A percentile compares a stretch with the other conserved stretches of the same genome.
phyloP scores from a whole-genome alignment of 2,329 filamentous ascomycete genomes.

The Annulohypoxylon truncatum region DNA sequence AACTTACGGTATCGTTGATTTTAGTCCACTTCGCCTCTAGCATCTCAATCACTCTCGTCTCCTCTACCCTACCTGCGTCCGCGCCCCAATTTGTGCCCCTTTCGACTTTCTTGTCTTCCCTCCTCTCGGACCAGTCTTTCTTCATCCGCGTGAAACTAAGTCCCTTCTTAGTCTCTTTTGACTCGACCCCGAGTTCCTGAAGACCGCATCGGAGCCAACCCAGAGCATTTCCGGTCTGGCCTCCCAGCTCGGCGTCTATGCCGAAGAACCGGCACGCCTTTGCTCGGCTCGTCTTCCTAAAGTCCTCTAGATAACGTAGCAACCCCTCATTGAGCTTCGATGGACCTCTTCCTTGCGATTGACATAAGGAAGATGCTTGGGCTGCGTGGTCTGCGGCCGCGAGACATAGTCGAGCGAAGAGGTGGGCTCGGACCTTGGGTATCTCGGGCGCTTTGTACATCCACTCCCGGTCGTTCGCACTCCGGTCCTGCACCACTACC shows the following conservation, averaged over 20 bases:
- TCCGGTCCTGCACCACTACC: conserved; percentile 82
- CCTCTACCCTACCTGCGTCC: conserved; percentile 87
- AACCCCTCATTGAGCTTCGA: conserved; percentile 73
- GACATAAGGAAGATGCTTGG: conserved; percentile 69
- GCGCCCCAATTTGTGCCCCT: conserved; percentile 79
- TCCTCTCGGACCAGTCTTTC: conserved; percentile 76
- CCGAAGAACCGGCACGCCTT: conserved; percentile 92
- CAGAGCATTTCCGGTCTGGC: conserved; percentile 84
- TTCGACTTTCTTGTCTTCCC: conserved; percentile 83
- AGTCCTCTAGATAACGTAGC: conserved; percentile 78
- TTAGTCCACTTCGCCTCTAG: conserved; percentile 90
- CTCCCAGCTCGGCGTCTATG: conserved; percentile 85
- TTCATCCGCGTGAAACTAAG: conserved; percentile 66
- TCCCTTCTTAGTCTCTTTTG: conserved; percentile 62
- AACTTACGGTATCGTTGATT: conserved; percentile 86
- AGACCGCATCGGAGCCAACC: conserved; percentile 86
- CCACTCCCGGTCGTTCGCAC: conserved; percentile 89
- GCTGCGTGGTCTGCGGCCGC: conserved; percentile 89
- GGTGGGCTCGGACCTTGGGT: conserved; percentile 85
- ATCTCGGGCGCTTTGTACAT: conserved; percentile 94
- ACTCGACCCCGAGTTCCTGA: conserved; percentile 76
- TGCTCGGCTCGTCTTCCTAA: conserved; percentile 79
- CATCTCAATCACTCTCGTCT: conserved; percentile 86
- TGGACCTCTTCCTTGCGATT: conserved; percentile 52
- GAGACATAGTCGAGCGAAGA: conserved; percentile 89